These are phyloP conservation scores for Closterium sp. DNA, from an alignment of 139 green algal species.

Conservation along the genomic window DNA sequence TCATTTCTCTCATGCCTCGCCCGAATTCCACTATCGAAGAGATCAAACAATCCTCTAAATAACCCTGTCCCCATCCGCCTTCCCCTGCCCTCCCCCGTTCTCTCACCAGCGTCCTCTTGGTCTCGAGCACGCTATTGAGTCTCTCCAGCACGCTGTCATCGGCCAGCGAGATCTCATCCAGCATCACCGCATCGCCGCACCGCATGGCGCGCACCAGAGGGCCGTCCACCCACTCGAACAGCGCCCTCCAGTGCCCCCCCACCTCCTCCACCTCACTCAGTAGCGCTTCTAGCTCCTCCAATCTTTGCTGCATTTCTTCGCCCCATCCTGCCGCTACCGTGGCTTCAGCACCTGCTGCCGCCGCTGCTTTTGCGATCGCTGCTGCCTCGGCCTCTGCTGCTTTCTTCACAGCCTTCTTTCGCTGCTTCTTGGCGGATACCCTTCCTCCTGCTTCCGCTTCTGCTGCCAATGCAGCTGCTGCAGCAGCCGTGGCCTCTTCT, in stretches of 20 bases:
- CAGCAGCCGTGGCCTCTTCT: background rate
- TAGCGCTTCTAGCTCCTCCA: background rate
- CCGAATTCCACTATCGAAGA: background rate
- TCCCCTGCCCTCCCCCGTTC: too few species aligned
- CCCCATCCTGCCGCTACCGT: background rate
- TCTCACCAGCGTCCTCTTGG: slow-evolving; percentile 75
- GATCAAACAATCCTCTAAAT: background rate
- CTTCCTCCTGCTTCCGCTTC: background rate
- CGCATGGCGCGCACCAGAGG: slow-evolving; percentile 93
- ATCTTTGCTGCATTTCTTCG: background rate
- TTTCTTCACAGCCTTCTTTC: background rate
- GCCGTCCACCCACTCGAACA: slow-evolving; percentile 81
- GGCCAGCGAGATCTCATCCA: slow-evolving; percentile 98
- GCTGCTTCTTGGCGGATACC: background rate
- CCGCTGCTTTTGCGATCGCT: background rate
- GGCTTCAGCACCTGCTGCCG: background rate
- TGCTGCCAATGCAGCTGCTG: too few species aligned
- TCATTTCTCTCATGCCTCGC: background rate
- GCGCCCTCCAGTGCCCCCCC: slow-evolving; percentile 25
- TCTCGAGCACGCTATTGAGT: slow-evolving; percentile 96
- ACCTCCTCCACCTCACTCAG: background rate
- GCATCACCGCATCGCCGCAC: slow-evolving; percentile 84
- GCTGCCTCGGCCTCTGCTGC: background rate
- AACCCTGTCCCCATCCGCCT: background rate
- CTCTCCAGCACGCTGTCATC: slow-evolving; percentile 97